Conservation (phyloP, 371 early-diverging fungal genomes). For the Actinomortierella ambigua region DNA sequence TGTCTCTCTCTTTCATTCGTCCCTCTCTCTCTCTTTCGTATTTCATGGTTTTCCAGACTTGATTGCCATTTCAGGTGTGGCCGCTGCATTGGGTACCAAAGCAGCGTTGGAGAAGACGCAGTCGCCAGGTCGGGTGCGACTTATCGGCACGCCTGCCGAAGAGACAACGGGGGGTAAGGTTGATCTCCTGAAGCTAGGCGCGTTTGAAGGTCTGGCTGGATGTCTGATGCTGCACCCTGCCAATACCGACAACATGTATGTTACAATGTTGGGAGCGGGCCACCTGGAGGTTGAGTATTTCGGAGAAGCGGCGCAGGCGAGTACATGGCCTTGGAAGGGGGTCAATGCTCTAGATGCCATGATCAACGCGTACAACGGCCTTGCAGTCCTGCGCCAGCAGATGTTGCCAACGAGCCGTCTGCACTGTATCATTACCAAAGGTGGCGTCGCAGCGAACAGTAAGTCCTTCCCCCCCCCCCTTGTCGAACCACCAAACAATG, state of each 20-base stretch:
- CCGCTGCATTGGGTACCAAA: conserved; percentile 61
- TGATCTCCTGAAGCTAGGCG: conserved; percentile 62
- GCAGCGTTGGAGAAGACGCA: conserved; percentile 54
- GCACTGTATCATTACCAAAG: conserved; percentile 77
- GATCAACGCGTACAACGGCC: conserved; percentile 53
- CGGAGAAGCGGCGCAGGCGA: conserved; percentile 67
- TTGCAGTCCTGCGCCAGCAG: conserved; percentile 63
- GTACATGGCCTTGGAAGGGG: conserved; percentile 47
- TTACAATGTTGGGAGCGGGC: conserved; percentile 45
- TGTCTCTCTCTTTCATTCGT: no score
- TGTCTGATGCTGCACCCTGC: conserved; percentile 84
- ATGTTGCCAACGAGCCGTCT: conserved; percentile 59
- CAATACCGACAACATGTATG: conserved; percentile 22
- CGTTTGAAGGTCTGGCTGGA: conserved; percentile 66
- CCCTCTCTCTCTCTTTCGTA: no score
- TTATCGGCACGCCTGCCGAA: conserved; percentile 87
- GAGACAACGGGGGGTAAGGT: conserved; percentile 78
- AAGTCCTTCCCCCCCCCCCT: no score
- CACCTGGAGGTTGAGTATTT: conserved; percentile 61
- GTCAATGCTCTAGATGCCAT: conserved; percentile 68
- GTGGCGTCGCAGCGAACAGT: conserved; percentile 64
- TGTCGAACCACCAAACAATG: no score
- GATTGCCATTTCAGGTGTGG: conserved; percentile 74
- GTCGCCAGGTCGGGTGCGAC: conserved; percentile 59
- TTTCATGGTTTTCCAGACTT: conserved; percentile 27